Percentiles rank a stretch among this genome's conserved stretches.
Evolutionary conservation across 1,284 basidiomycete genomes (phyloP).

Genomic region (Ceratobasidium sp.): DNA sequence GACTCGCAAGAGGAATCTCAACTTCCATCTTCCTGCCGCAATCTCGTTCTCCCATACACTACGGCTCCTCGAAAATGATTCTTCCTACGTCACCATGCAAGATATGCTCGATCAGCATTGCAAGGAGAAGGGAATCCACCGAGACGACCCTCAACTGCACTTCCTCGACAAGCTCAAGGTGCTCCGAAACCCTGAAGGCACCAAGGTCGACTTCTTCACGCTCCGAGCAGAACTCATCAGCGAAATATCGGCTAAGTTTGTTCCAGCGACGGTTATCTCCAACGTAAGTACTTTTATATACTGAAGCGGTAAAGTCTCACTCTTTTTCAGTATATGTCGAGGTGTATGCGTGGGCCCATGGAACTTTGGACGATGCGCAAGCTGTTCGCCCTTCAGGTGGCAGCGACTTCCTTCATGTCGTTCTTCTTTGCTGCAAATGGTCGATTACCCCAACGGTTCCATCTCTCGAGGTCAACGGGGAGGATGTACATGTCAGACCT

Average conservation of each 20-base stretch:
- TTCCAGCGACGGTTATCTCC: conserved; percentile 89
- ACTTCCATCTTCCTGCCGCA: conserved; percentile 91
- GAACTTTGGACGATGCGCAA: conserved; percentile 98
- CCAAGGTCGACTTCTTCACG: conserved; percentile 76
- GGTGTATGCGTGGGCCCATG: conserved; percentile 84
- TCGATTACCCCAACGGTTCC: conserved; percentile 87
- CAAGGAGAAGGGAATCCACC: conserved; percentile 78
- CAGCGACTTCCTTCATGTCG: conserved; percentile 92
- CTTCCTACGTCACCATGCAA: conserved; percentile 90
- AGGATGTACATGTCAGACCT: conserved; percentile 92
- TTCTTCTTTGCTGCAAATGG: conserved; percentile 89
- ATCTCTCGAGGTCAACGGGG: conserved; percentile 89
- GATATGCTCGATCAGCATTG: conserved; percentile 96
- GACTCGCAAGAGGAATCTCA: conserved; percentile 89
- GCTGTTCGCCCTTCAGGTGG: conserved; percentile 93
- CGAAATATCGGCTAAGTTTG: conserved; percentile 89
- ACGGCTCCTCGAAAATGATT: conserved; percentile 91
- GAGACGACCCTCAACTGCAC: conserved; percentile 90
- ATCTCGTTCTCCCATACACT: conserved; percentile 88
- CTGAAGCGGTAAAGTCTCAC: conserved; percentile 13
- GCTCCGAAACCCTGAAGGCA: conserved; percentile 43
- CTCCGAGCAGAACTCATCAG: conserved; percentile 92
- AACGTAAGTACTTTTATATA: conserved; percentile 68
- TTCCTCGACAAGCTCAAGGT: conserved; percentile 83
- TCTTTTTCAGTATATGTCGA: conserved; percentile 83